Evolutionary conservation across 352 stramenopile species (phyloP).

Genomic region (Thalassiosira mediterranea): DNA sequence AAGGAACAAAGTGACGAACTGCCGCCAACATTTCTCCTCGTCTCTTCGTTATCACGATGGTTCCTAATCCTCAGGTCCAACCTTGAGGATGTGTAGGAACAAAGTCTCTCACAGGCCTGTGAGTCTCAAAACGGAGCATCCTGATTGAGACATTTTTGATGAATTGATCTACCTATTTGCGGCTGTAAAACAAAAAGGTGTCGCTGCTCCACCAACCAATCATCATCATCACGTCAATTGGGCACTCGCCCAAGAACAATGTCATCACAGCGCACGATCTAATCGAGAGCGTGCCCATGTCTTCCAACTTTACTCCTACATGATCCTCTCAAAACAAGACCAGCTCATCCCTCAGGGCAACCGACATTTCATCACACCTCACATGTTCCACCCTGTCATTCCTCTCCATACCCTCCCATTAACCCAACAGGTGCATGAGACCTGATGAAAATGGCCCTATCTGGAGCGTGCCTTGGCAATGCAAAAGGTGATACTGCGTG

Average conservation of each 20-base stretch:
- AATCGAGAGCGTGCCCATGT: conserved; percentile 7
- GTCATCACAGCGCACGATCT: conserved; percentile 17
- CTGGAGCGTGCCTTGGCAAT: too few species aligned
- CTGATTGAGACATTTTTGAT: conserved; percentile 2
- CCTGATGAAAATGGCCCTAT: too few species aligned
- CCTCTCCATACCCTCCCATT: too few species aligned
- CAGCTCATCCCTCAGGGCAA: too few species aligned
- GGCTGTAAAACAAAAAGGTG: conserved; percentile 24
- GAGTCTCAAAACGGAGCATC: conserved; percentile 1
- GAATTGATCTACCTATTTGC: conserved; percentile 15
- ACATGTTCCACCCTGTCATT: too few species aligned
- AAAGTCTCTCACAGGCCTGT: not conserved
- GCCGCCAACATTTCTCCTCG: conserved; percentile 10
- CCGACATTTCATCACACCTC: too few species aligned
- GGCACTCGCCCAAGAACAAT: conserved; percentile 18
- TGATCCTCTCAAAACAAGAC: too few species aligned
- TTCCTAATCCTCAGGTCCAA: not conserved
- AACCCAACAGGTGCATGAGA: too few species aligned
- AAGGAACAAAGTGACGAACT: not conserved
- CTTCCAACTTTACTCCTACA: not conserved
- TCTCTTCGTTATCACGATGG: conserved; percentile 9
- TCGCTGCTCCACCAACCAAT: conserved; percentile 20
- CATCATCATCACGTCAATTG: conserved; percentile 25
- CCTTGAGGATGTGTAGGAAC: not conserved
- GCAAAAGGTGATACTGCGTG: too few species aligned